These are phyloP conservation scores for Papiliotrema laurentii DNA, from an alignment of 1,284 basidiomycete species.

Conservation along the genomic window DNA sequence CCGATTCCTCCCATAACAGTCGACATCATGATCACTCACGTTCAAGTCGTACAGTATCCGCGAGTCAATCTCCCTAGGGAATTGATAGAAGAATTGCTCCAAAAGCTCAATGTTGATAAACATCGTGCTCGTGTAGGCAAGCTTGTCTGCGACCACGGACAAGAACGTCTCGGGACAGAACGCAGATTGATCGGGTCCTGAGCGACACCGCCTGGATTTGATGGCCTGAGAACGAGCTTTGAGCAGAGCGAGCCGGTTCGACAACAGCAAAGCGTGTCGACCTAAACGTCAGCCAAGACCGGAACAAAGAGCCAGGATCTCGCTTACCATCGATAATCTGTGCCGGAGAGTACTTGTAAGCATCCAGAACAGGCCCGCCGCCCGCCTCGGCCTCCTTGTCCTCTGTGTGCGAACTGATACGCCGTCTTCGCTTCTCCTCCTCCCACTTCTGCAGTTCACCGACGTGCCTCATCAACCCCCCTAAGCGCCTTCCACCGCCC, in stretches of 20 bases:
- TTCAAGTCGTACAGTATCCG: conserved; percentile 87
- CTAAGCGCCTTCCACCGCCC: conserved; percentile 76
- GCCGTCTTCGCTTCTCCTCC: conserved; percentile 56
- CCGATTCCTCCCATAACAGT: too few relatives aligned
- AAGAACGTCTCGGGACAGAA: conserved; percentile 97
- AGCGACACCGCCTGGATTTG: conserved; percentile 79
- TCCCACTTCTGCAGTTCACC: conserved; percentile 76
- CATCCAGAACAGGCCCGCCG: conserved; percentile 55
- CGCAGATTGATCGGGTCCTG: conserved; percentile 76
- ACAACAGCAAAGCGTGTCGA: conserved; percentile 83
- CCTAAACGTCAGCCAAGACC: conserved; percentile 54
- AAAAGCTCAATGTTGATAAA: conserved; percentile 98
- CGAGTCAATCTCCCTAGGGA: conserved; percentile 97
- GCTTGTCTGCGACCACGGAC: conserved; percentile 92
- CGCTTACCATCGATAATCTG: conserved; percentile 80
- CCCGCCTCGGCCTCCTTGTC: conserved; percentile 31
- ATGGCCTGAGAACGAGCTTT: conserved; percentile 78
- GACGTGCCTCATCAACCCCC: conserved; percentile 74
- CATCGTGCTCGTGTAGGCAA: conserved; percentile 93
- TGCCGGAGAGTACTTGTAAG: conserved; percentile 85
- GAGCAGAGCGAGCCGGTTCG: conserved; percentile 73
- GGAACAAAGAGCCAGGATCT: not conserved
- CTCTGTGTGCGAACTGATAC: conserved; percentile 48
- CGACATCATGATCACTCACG: conserved; percentile 38
- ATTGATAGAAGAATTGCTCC: conserved; percentile 98